Evolutionary conservation across 2,329 filamentous ascomycete species (phyloP), one percentile per base, ranked within the genome.

Genomic region (Aspergillus brunneoviolaceus): DNA sequence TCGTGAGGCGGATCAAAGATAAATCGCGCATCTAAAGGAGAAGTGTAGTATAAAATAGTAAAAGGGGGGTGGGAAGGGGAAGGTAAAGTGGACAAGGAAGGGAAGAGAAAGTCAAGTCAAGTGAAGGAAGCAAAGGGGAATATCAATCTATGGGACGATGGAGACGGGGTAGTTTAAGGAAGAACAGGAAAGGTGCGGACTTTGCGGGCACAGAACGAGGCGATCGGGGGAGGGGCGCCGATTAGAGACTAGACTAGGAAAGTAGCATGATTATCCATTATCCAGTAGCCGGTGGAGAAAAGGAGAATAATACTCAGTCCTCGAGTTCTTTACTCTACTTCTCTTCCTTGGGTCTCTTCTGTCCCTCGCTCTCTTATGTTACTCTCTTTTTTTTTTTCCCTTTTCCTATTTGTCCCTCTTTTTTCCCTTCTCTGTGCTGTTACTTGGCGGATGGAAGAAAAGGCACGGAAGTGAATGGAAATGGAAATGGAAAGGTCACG

Each of bases 161-260:
- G 39, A 35, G 33, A 35, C 33, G 33, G 33, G 52, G 42, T 29
- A 29, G 52, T 55, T 42, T 47, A 47, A 42, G 29, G 23, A 35
- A 27, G 53, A 23, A 47, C 31, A 31, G 25, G 39, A 33, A 23
- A 10, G 42, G 39, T 33, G 48, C 47, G 48, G 42, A 25, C 27
- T 45, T 35, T 55, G 53, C 53, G 53, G 53, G 53, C 53, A 49
- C n/a, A 33, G 23, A 47, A 45, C 33, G 51, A 55, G 53, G 53
- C 53, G 42, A 55, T 55, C 53, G 53, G 42, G 45, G 16, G 53
- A 42, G 27, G 29, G 29, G 27, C 33, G 25, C 53, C 48, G 27
- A 49, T 47, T 45, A 33, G 19, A 29, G 42, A 33, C 27, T 55
- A 55, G 53, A 19, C 39, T 31, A 23, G 53, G 14, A 50, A 21